Evolutionary conservation across 176 grass and related monocot species (phyloP).

Genomic region (Triticum turgidum): DNA sequence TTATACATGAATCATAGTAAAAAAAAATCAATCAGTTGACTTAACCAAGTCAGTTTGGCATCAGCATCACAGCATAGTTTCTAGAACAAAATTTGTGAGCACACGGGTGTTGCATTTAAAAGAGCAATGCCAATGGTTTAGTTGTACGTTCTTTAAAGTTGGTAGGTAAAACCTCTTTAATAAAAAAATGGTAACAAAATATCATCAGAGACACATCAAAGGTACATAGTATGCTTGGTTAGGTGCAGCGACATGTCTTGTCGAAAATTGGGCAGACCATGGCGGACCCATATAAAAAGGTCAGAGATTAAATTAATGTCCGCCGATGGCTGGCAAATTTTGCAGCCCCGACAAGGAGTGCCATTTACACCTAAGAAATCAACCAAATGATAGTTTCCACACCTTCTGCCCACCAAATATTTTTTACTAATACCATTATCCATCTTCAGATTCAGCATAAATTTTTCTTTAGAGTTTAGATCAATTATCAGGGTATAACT

Average conservation of each 20-base stretch:
- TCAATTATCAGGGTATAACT: not conserved
- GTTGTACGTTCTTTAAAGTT: not conserved
- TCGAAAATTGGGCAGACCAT: not conserved
- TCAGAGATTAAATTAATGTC: not conserved
- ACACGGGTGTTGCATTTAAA: not conserved
- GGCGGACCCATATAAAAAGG: not conserved
- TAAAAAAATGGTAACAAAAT: not conserved
- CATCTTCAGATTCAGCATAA: not conserved
- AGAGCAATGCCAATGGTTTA: not conserved
- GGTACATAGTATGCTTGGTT: not conserved
- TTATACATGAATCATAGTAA: not conserved
- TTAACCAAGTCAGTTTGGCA: not conserved
- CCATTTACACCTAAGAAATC: not conserved
- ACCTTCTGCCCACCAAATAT: not conserved
- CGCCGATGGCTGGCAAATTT: not conserved
- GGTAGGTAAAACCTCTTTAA: not conserved
- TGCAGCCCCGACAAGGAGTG: not conserved
- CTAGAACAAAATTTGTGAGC: conserved; percentile 1
- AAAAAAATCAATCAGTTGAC: not conserved
- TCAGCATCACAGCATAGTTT: not conserved
- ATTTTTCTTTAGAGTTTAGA: not conserved
- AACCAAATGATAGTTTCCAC: not conserved
- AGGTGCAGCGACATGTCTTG: not conserved
- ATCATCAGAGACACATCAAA: not conserved
- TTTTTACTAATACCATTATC: not conserved